Conservation (phyloP, 2,329 filamentous ascomycete genomes). For the Leptographium flavum region DNA sequence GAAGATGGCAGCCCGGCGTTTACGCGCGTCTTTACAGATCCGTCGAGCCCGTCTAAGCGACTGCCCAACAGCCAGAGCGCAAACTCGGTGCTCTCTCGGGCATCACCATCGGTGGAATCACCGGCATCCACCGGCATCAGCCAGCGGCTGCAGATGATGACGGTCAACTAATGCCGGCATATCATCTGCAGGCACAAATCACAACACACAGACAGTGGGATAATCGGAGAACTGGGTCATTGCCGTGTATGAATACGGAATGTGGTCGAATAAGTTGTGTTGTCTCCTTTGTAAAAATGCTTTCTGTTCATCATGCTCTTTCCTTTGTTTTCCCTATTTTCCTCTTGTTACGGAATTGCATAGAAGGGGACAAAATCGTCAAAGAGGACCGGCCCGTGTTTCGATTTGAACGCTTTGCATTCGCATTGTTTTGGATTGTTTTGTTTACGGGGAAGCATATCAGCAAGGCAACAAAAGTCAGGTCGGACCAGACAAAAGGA, state of each 20-base stretch:
- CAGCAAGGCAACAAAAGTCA: not conserved
- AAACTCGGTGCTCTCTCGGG: slow-evolving; percentile 31
- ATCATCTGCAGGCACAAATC: not conserved
- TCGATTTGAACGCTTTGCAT: slow-evolving; percentile 6
- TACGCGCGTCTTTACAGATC: slow-evolving; percentile 50
- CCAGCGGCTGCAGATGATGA: slow-evolving; percentile 50
- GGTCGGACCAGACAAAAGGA: not conserved
- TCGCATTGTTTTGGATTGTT: slow-evolving; percentile 2
- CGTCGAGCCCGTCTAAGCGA: slow-evolving; percentile 39
- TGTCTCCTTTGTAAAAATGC: not conserved
- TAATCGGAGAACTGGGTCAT: not conserved
- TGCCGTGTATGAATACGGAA: not conserved
- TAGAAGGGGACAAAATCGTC: slow-evolving; percentile 1
- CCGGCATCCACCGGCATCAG: slow-evolving; percentile 35
- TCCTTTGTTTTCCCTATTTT: not conserved
- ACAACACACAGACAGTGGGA: not conserved
- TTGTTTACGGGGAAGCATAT: slow-evolving; percentile 4
- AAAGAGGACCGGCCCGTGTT: not conserved
- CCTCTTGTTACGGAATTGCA: slow-evolving; percentile 1
- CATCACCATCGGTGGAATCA: slow-evolving; percentile 32
- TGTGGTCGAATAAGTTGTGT: not conserved
- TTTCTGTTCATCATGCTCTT: not conserved
- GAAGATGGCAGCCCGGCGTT: slow-evolving; percentile 51
- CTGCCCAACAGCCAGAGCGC: slow-evolving; percentile 37
- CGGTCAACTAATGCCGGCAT: slow-evolving; percentile 34